Base-by-base conservation (phyloP, 2,329 filamentous ascomycete species). In the Trichoderma lentiforme region DNA sequence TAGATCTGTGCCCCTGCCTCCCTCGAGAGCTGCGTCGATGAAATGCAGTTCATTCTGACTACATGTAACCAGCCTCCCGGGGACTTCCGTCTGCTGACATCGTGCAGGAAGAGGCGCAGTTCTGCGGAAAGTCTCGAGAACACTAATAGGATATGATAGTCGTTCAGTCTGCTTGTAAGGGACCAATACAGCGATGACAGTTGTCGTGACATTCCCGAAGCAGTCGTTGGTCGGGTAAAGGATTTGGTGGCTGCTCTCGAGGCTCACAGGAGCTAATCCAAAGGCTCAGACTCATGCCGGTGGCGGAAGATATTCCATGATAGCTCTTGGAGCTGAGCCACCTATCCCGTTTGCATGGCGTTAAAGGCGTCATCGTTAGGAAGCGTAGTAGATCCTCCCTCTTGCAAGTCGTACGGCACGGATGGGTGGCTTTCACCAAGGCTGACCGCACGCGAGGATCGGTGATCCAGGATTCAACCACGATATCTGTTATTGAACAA, bases 141-240 rank as follows among this genome's bases (percentile, higher is more conserved):
- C 83, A 76, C 71, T 85, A 82, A 71, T 83, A 85, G 0, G 83
- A 85, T 2, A 86, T 73, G 0, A 86, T 56, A 61, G 75, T 77
- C 47, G 32, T 64, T 21, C 60, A 70, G 71, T 78, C 71, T 18
- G 79, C 77, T 5, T 78, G 34, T 78, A 73, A 4, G 82, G 82
- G 4, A 83, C 70, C 8, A 84, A 73, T 1, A 84, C 76, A 0
- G 83, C 84, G 1, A 82, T 77, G 0, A 83, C 80, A 0, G 83
- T 80, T 2, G 78, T 79, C 3, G 80, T 80, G 5, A 83, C 78
- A 2, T 81, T 76, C 24, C 78, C 77, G 14, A 77, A 75, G 43
- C 76, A 79, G 73, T 84, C 79, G 2, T 78, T 82, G 12, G 83
- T 82, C 9, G 81, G 78, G 72, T 83, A 84, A 2, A 84, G 77